phyloP scores from a whole-genome alignment of 73 alveolate genomes.

The Paramecium octaurelia region DNA sequence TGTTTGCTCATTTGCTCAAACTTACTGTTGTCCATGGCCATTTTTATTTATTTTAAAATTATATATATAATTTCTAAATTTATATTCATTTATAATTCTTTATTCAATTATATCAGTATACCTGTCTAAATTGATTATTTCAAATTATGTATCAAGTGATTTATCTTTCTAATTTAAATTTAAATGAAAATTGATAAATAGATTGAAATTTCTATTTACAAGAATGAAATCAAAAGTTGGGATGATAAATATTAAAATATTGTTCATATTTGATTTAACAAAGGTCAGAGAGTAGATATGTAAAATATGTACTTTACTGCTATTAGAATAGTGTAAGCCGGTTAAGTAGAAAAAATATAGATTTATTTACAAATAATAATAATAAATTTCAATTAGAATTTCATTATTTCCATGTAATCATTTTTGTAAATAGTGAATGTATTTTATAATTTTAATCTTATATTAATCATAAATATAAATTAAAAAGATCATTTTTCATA shows the following conservation, averaged over 20 bases:
- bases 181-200: background rate
- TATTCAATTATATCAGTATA: background rate
- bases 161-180: background rate
- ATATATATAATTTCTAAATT: background rate
- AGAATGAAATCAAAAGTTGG: background rate
- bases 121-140: background rate
- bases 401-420: too few relatives aligned
- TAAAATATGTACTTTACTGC: too few relatives aligned
- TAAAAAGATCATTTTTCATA: background rate
- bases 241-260: background rate
- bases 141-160: background rate
- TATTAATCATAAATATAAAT: background rate
- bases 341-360: too few relatives aligned
- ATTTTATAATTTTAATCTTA: background rate
- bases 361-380: too few relatives aligned
- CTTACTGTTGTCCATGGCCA: slow-evolving; percentile 35
- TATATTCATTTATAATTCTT: background rate
- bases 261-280: background rate
- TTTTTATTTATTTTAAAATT: background rate
- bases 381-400: too few relatives aligned
- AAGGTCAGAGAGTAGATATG: too few relatives aligned
- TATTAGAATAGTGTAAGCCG: too few relatives aligned
- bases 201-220: too few relatives aligned
- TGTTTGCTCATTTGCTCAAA: slow-evolving; percentile 4
- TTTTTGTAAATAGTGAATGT: background rate